Evolutionary conservation across 208 protist species (phyloP).

Genomic region (Leishmania gerbilli): DNA sequence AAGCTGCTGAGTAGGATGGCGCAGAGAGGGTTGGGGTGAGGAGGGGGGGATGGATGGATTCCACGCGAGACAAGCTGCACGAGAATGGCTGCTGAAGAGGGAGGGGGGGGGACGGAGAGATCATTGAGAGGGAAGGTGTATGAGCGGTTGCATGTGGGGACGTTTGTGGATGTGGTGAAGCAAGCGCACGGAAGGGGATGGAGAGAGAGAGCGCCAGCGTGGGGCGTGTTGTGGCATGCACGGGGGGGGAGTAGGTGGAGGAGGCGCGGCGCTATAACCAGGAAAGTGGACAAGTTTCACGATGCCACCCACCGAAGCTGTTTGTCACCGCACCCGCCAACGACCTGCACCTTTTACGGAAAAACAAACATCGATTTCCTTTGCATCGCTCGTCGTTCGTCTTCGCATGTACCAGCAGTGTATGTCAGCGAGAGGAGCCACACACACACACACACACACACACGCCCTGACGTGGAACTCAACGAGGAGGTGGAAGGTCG

Average conservation of each 20-base stretch:
- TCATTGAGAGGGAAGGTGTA: neutral
- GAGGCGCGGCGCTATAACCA: neutral
- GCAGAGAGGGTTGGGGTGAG: neutral
- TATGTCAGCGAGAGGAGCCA: neutral
- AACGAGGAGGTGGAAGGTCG: neutral
- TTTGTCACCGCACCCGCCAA: neutral
- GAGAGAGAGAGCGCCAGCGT: neutral
- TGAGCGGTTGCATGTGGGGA: neutral
- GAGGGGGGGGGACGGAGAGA: conserved; percentile 4
- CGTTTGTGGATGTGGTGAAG: neutral
- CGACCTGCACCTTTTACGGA: neutral
- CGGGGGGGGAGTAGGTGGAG: neutral
- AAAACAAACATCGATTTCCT: too few relatives aligned
- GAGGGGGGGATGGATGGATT: neutral
- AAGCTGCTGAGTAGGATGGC: neutral
- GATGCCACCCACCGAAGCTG: neutral
- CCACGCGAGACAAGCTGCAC: neutral
- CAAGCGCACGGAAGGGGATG: neutral
- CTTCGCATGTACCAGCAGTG: neutral
- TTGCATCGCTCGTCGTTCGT: neutral
- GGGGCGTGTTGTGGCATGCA: neutral
- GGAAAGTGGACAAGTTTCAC: neutral
- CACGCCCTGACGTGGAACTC: neutral
- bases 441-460: neutral
- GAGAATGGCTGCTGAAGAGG: neutral